Base-by-base conservation (phyloP, 2,329 filamentous ascomycete species). In the Claviceps sp. region DNA sequence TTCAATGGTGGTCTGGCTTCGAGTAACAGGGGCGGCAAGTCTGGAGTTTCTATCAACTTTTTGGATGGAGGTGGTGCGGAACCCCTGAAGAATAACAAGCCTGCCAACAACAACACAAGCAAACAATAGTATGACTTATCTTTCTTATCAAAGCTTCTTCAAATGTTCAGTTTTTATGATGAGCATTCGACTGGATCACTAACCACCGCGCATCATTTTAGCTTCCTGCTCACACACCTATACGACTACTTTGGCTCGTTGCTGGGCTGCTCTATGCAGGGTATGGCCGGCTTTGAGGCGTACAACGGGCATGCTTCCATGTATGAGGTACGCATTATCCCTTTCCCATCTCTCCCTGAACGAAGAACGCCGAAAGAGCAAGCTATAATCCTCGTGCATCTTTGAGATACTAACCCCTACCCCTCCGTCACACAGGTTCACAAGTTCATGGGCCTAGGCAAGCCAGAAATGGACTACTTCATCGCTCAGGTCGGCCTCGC, bases 181-280 rank as follows among this genome's bases (percentile, higher is more conserved):
- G 40, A 41, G 16, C 2, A 38, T 5, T 18, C n/a, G 16, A 41
- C 11, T 20, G 3, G 6, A 9, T 4, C 24, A 14, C 41, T 43
- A 3, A 43, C 41, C 9, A 11, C 9, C 5, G 18, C 11, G 34
- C 7, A 9, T 16, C 18, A 2, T 11, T 5, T 8, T 16, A 78
- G 75, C 63, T 70, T 70, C 55, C 75, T 83, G 52, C 64, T 83
- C 55, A 82, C 76, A 45, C 79, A 82, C 60, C 67, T 83, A 40
- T 82, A 83, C 67, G 64, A 76, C 57, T 82, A 76, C 70, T 83
- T 83, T 61, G 79, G 77, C 49, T 67, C 67, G 24, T 70, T 83
- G 22, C 71, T 82, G 42, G 76, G 74, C 58, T 82, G 78, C 68
- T 71, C 72, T 50, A 55, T 65, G 60, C 72, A 76, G 62, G 73